Percentiles rank a stretch among this genome's conserved stretches.
Conservation (phyloP, 306 rosid genomes). For the Cicer pinnatifidum region DNA sequence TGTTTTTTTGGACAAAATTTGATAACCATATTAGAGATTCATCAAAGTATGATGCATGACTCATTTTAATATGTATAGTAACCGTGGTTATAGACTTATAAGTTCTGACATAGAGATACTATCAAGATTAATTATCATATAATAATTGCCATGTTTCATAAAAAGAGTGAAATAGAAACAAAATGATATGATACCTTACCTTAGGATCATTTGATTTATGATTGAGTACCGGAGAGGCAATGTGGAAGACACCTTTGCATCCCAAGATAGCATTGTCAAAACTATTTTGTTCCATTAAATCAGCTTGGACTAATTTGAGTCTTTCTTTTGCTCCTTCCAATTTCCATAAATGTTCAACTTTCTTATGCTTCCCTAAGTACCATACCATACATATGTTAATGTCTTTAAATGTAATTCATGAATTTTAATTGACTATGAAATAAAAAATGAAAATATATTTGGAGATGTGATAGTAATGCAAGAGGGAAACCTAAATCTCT, state of each 20-base stretch:
- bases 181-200: conserved; percentile 48
- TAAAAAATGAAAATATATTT: too few relatives aligned
- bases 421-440: too few relatives aligned
- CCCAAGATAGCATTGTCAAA: conserved; percentile 80
- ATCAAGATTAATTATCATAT: neutral
- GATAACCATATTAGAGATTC: neutral
- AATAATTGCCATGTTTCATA: neutral
- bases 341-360: conserved; percentile 69
- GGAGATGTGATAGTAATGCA: too few relatives aligned
- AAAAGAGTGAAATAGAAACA: neutral
- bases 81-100: neutral
- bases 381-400: neutral
- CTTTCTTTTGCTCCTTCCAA: conserved; percentile 89
- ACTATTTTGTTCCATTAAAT: conserved; percentile 73
- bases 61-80: conserved; percentile 8
- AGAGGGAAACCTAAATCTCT: conserved; percentile 68
- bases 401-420: too few relatives aligned
- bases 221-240: conserved; percentile 83
- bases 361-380: conserved; percentile 60
- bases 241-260: conserved; percentile 86
- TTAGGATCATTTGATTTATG: conserved; percentile 69
- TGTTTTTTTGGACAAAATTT: neutral
- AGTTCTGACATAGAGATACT: neutral
- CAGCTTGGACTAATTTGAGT: conserved; percentile 69
- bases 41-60: neutral